Conservation (phyloP, 2,329 filamentous ascomycete species). For the Truncatella angustata region DNA sequence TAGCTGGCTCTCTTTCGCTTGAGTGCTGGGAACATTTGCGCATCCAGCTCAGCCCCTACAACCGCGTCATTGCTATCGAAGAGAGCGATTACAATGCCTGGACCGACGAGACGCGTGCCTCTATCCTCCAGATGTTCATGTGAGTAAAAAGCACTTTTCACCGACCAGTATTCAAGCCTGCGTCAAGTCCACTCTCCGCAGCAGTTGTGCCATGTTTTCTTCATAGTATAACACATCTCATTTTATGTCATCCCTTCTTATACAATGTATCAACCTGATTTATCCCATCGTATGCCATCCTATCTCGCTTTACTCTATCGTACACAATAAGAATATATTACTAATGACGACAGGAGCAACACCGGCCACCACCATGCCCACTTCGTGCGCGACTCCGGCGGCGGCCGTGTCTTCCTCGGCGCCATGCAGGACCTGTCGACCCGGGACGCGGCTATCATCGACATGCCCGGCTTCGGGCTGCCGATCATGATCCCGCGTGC, state of each 20-base stretch:
- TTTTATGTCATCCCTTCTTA: too few relatives aligned
- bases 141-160: not conserved
- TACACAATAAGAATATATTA: not conserved
- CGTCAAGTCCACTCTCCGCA: too few relatives aligned
- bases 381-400: not conserved
- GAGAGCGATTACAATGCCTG: not conserved
- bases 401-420: slow-evolving; percentile 4
- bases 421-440: not conserved
- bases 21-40: not conserved
- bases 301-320: too few relatives aligned
- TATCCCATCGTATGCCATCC: too few relatives aligned
- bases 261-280: too few relatives aligned
- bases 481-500: not conserved
- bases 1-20: not conserved
- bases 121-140: not conserved
- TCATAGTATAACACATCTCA: too few relatives aligned
- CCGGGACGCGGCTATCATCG: not conserved
- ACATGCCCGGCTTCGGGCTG: not conserved
- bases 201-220: too few relatives aligned
- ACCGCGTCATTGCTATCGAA: not conserved
- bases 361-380: not conserved
- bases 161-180: too few relatives aligned
- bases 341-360: not conserved
- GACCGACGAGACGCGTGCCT: not conserved
- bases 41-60: slow-evolving; percentile 2